Evolutionary conservation across 2,329 filamentous ascomycete genomes (phyloP).

Genomic region (Exophiala sp.): DNA sequence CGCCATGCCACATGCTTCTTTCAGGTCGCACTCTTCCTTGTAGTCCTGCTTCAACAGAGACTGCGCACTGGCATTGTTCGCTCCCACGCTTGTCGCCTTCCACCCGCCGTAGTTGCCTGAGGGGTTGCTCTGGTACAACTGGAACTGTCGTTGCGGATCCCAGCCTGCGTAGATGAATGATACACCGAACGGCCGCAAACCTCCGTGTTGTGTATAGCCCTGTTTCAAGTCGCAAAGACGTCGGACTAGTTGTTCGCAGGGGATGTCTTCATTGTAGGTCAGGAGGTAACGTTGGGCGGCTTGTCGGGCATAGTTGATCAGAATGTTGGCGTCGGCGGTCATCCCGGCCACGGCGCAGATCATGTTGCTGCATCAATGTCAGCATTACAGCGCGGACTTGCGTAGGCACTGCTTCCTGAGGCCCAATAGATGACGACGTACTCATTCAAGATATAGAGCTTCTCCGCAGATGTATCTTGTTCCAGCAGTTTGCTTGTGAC

Average conservation of each 20-base stretch:
- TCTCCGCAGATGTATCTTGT: slow-evolving; percentile 99
- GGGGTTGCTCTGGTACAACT: slow-evolving; percentile 98
- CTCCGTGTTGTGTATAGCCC: slow-evolving; percentile 98
- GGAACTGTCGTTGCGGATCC: slow-evolving; percentile 93
- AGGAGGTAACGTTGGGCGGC: slow-evolving; percentile 95
- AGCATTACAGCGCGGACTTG: neutral
- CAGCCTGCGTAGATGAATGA: slow-evolving; percentile 99
- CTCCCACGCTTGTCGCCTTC: slow-evolving; percentile 97
- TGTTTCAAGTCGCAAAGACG: slow-evolving; percentile 97
- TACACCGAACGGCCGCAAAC: slow-evolving; percentile 94
- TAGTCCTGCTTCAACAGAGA: slow-evolving; percentile 98
- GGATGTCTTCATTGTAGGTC: slow-evolving; percentile 99
- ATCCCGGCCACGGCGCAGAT: slow-evolving; percentile 98
- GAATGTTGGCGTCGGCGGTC: slow-evolving; percentile 99
- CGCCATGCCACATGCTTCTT: slow-evolving; percentile 94
- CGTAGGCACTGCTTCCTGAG: neutral
- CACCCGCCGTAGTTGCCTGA: slow-evolving; percentile 98
- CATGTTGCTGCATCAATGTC: slow-evolving; percentile 73
- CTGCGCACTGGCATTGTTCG: slow-evolving; percentile 96
- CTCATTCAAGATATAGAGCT: slow-evolving; percentile 99
- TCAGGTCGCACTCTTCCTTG: slow-evolving; percentile 94
- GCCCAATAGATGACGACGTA: slow-evolving; percentile 47
- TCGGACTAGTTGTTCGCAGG: slow-evolving; percentile 96
- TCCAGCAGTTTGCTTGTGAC: slow-evolving; percentile 98
- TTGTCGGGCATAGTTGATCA: slow-evolving; percentile 99